Conservation (phyloP, 495 filamentous ascomycete genomes). For the Talaromyces thailandensis region DNA sequence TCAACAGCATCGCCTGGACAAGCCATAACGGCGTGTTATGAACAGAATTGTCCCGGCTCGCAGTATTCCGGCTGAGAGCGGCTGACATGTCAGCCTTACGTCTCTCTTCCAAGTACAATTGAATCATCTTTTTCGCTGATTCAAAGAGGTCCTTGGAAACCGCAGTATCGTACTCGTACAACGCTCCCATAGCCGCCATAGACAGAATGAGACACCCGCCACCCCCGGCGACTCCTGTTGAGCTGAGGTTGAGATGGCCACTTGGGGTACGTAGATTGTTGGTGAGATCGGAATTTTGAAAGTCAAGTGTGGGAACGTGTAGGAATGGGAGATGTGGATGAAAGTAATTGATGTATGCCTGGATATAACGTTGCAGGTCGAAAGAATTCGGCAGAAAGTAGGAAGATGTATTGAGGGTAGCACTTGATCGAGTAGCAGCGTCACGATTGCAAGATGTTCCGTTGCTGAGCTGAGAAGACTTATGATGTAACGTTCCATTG, state of each 20-base stretch:
- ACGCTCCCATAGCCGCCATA: constrained; percentile 90
- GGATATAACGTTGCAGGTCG: constrained; percentile 87
- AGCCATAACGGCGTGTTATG: constrained; percentile 89
- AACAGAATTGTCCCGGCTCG: constrained; percentile 53
- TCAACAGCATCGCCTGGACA: constrained; percentile 96
- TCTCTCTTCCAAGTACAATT: constrained; percentile 85
- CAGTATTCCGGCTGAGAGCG: constrained; percentile 54
- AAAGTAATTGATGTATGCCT: constrained; percentile 87
- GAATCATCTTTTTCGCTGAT: constrained; percentile 90
- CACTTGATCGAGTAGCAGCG: constrained; percentile 34
- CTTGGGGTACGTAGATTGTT: constrained; percentile 45
- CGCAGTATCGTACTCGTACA: constrained; percentile 80
- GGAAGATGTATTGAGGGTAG: constrained; percentile 31
- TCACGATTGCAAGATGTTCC: constrained; percentile 33
- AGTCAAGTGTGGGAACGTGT: constrained; percentile 85
- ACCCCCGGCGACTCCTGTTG: constrained; percentile 62
- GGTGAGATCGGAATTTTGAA: constrained; percentile 67
- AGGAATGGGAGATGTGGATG: constrained; percentile 93
- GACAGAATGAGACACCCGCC: constrained; percentile 87
- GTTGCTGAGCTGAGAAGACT: constrained; percentile 66
- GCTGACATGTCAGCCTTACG: constrained; percentile 83
- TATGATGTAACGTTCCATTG: constrained; percentile 61
- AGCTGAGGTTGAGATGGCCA: constrained; percentile 46
- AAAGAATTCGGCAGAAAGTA: constrained; percentile 73
- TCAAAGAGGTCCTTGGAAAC: constrained; percentile 85